Evolutionary conservation across 805 yeast genomes (phyloP), one percentile per base, ranked within the genome.

Genomic region (Clavispora fructus): DNA sequence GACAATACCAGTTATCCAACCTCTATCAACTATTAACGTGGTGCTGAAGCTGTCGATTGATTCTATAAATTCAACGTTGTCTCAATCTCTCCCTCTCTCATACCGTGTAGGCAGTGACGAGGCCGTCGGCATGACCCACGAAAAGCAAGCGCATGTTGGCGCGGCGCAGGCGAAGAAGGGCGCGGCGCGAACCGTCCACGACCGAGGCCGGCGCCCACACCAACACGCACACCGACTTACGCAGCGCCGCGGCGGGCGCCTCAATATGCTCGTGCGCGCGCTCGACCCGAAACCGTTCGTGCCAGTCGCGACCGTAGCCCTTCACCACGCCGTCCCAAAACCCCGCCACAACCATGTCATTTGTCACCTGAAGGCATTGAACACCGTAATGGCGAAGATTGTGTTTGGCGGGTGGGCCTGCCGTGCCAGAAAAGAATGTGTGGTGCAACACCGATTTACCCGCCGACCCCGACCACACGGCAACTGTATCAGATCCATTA

Each of bases 81-180:
- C n/a, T n/a, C n/a, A n/a, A n/a, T n/a, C n/a, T n/a, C 23, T 19
- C 5, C 5, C 23, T 19, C 23, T 19, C 23, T 19, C 4, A n/a
- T 10, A 33, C 7, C 2, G 16, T 30, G 30, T 43, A 47, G 10
- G 77, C 59, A 11, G 67, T 68, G 2, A 81, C 65, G 3, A 79
- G 65, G 2, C 85, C 84, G 50, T 81, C 84, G 42, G 75, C 78
- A 40, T 75, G 80, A 0, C 80, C 85, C 1, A 73, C 69, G 6
- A 79, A 74, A 1, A 79, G 50, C 56, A 72, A 61, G 12, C 56
- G 50, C 2, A 49, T 53, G 4, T 38, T 5, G 37, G 37, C 37
- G 13, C 37, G 37, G 37, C 37, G 37, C 26, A 17, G 25, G 37
- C 37, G 37, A 11, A 33, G 37, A 33, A 16, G 37, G 13, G 37